Percentiles rank a stretch among this genome's conserved stretches.
phyloP scores from a whole-genome alignment of 768 basidiomycete genomes.

The Sporobolomyces phaffii region DNA sequence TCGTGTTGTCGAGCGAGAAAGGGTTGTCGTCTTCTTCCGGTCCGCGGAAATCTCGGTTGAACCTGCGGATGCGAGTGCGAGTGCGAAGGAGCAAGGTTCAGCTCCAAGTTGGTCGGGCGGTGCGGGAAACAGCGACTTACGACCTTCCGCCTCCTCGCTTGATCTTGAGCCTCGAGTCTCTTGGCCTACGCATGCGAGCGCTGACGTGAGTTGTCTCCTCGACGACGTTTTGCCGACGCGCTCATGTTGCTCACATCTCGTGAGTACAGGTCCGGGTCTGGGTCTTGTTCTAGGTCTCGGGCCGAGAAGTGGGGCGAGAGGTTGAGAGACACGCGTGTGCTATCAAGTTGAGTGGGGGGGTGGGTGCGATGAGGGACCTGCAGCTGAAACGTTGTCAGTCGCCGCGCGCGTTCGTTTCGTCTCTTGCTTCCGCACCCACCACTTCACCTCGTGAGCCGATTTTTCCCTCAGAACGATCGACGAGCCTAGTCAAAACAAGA shows the following conservation, averaged over 20 bases:
- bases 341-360: not conserved
- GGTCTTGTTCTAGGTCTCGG: no score
- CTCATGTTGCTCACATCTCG: no score
- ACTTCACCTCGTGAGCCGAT: not conserved
- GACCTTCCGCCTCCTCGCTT: conserved; percentile 12
- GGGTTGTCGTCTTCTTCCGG: conserved; percentile 15
- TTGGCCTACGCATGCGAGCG: no score
- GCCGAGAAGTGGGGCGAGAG: no score
- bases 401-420: not conserved
- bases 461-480: not conserved
- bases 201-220: no score
- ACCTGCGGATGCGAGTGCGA: not conserved
- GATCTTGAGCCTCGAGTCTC: not conserved
- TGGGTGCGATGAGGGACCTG: no score
- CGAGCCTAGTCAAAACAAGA: not conserved
- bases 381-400: no score
- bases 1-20: conserved; percentile 14
- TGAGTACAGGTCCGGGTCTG: no score
- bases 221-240: no score
- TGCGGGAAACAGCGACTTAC: not conserved
- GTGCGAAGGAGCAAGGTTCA: not conserved
- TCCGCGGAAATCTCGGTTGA: conserved; percentile 3
- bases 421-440: not conserved
- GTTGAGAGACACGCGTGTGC: no score
- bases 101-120: not conserved